Conservation (phyloP, 768 basidiomycete genomes). For the Tricholoma sp. region DNA sequence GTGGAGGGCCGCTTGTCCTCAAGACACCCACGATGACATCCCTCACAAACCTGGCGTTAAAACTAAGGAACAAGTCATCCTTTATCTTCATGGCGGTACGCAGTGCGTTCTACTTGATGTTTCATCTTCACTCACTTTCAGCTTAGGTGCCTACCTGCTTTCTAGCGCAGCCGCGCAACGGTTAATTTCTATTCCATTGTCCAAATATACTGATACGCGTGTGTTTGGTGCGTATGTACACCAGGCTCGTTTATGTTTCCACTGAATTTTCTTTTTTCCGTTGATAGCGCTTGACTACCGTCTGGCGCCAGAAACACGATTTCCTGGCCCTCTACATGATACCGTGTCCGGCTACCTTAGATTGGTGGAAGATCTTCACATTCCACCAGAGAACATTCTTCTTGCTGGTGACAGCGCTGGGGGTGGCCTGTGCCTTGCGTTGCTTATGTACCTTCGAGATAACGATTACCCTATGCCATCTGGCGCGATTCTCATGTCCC, state of each 20-base stretch:
- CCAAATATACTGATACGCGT: conserved; percentile 83
- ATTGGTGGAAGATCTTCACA: conserved; percentile 80
- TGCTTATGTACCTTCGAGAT: conserved; percentile 94
- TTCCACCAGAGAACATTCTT: conserved; percentile 88
- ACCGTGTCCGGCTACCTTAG: conserved; percentile 84
- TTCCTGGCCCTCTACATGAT: conserved; percentile 87
- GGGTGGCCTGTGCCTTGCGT: conserved; percentile 78
- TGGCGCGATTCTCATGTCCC: conserved; percentile 85
- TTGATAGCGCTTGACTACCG: conserved; percentile 86
- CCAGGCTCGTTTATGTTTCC: neutral
- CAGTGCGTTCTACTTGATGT: neutral
- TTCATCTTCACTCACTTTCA: neutral
- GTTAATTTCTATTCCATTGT: conserved; percentile 84
- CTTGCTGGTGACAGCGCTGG: conserved; percentile 92
- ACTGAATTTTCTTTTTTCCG: conserved; percentile 4
- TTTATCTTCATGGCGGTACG: conserved; percentile 91
- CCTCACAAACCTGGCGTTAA: conserved; percentile 18
- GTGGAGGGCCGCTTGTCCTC: conserved; percentile 50
- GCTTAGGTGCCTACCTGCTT: conserved; percentile 82
- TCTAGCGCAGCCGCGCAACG: conserved; percentile 91
- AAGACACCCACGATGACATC: conserved; percentile 12
- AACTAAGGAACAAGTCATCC: conserved; percentile 74
- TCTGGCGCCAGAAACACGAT: conserved; percentile 90
- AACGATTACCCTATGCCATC: conserved; percentile 80
- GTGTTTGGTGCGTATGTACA: conserved; percentile 54